Evolutionary conservation across 495 filamentous ascomycete genomes (phyloP), one percentile per base, ranked within the genome.

Genomic region (Lasiosphaeria miniovina): DNA sequence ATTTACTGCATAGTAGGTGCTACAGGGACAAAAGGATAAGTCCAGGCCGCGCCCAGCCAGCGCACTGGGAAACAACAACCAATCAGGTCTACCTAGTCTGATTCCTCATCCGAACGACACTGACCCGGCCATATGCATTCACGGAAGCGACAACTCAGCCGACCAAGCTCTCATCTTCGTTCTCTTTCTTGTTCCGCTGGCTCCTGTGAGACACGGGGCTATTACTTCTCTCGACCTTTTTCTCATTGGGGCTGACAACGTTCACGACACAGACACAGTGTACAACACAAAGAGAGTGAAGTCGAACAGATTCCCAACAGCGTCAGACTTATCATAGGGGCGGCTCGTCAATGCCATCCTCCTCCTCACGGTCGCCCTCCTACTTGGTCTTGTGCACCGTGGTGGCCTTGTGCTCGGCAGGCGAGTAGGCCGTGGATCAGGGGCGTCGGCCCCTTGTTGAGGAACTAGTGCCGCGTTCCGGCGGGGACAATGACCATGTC

Each of bases 401-500:
- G 36, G 70, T 75, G 2, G 80, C 68, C 50, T 78, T 74, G 65
- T 87, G 85, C 66, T 87, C 83, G 0, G 85, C 84, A 0, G 84
- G 82, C 1, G 78, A 79, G 63, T 87, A 88, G n/a, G 86, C 77
- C 0, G 83, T 87, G 15, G 56, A 85, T 82, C 63, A 86, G 64
- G 11, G 81, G 77, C 31, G 70, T 71, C 6, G 74, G 67, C 3
- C 81, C 83, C 17, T 73, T 82, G 61, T 86, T 87, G n/a, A 86
- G 69, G 62, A 88, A 87, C 64, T 87, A 84, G 65, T 88, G 85
- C 70, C 86, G 81, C 10, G 85, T 86, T 0, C 85, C 84, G 0
- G 84, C 85, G 0, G 85, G 85, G 6, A 88, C 85, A 48, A 86
- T 77, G 57, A 87, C 81, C 57, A 87, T 76, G 61, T 86, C 84